Conservation (phyloP, 805 yeast species). For the Myxozyma melibiosi region DNA sequence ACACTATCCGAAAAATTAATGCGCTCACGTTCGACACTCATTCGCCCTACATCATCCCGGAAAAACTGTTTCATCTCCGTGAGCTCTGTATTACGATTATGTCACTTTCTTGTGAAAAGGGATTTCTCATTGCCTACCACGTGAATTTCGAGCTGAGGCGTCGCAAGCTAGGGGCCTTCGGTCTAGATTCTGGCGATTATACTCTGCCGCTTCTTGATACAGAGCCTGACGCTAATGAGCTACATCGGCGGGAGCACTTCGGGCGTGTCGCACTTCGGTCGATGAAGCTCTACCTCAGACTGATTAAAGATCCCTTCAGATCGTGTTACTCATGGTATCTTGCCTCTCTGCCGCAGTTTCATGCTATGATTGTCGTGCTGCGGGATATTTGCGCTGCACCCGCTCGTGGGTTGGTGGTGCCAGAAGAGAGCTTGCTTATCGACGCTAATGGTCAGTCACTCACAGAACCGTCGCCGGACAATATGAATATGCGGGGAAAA, state of each 20-base stretch:
- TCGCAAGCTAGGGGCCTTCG: background rate
- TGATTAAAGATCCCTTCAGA: background rate
- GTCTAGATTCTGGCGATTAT: background rate
- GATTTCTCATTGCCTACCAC: conserved; percentile 9
- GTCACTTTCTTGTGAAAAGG: conserved; percentile 10
- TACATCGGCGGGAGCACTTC: background rate
- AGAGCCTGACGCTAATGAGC: background rate
- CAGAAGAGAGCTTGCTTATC: background rate
- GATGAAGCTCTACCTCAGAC: conserved; percentile 9
- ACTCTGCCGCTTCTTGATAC: background rate
- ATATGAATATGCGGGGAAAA: background rate
- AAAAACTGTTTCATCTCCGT: background rate
- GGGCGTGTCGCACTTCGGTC: conserved; percentile 18
- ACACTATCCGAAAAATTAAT: background rate
- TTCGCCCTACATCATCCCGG: conserved; percentile 1
- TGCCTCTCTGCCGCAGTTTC: conserved; percentile 16
- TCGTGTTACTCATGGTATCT: conserved; percentile 11
- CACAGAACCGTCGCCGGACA: background rate
- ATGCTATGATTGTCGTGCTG: conserved; percentile 22
- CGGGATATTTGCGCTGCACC: conserved; percentile 18
- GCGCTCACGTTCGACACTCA: conserved; percentile 1
- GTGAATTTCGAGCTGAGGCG: background rate
- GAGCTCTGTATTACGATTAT: background rate
- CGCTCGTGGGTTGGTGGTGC: background rate
- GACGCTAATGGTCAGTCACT: background rate